Base-by-base conservation (phyloP, 2,329 filamentous ascomycete species). In the Atkinsonella texensis region DNA sequence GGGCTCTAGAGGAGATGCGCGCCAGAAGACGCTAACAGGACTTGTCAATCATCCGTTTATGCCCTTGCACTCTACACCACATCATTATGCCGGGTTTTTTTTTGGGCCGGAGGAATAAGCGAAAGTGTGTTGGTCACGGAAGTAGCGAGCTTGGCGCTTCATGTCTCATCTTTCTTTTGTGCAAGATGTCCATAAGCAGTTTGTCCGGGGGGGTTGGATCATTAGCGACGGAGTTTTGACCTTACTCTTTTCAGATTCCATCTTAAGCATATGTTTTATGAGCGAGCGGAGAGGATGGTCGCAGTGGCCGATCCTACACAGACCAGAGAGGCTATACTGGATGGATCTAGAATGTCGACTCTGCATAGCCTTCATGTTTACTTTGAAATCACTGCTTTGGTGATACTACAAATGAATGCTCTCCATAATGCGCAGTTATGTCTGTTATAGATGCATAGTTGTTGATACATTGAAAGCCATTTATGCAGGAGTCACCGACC, bases 191-290 rank as follows among this genome's bases (percentile, higher is more conserved):
- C 42, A 50, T 42, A 42, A 41, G 20, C 20, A 4, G 38, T 23
- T 39, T 28, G 28, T 28, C 11, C 11, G 15, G 39, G 28, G 43
- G 20, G 43, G 12, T 51, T 43, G 39, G 51, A 50, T 63, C 67
- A 69, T 68, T 62, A 69, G 67, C 67, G 67, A 68, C 59, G 67
- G 67, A 67, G 67, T 69, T 69, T 55, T 28, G 46, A 50, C 47
- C 46, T 49, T 47, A 47, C 52, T 46, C 52, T 55, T 51, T 18
- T 41, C 43, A 32, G 23, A 5, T 49, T 43, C 3, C 31, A 17
- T 28, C 12, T 41, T 6, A 39, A 39, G 48, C 18, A 45, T 50
- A 45, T 17, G 18, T 20, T 41, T 43, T 1, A 50, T 50, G 48
- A 45, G 12, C 17, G 18, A 18, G 32, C n/a, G 18, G n/a, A 7